Evolutionary conservation across 768 basidiomycete species (phyloP).

Genomic region (Boletus eberwhitei): DNA sequence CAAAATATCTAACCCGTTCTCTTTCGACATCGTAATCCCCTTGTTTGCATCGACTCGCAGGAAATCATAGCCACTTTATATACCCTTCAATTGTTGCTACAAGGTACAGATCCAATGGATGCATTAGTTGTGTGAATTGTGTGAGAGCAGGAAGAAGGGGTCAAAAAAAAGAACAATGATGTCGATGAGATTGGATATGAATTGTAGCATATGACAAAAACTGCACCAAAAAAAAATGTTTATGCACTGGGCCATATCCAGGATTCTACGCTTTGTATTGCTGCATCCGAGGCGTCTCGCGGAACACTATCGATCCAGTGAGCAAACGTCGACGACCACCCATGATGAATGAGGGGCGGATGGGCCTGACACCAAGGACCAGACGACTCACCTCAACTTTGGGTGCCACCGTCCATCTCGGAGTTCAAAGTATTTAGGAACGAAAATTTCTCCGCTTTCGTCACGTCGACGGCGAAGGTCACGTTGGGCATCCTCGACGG

Average conservation of each 20-base stretch:
- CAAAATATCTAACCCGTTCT: slow-evolving; percentile 1
- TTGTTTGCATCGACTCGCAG: slow-evolving; percentile 14
- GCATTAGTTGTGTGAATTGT: slow-evolving; percentile 31
- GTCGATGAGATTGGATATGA: slow-evolving; percentile 20
- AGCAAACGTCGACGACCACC: too few species aligned
- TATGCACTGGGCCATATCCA: slow-evolving; percentile 66
- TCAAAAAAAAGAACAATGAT: slow-evolving; percentile 1
- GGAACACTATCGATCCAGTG: slow-evolving; percentile 51
- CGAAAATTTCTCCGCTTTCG: slow-evolving; percentile 62
- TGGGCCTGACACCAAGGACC: neutral
- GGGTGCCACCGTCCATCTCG: slow-evolving; percentile 80
- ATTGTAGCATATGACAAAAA: slow-evolving; percentile 6
- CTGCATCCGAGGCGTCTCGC: slow-evolving; percentile 56
- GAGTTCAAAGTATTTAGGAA: slow-evolving; percentile 79
- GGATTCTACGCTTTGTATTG: slow-evolving; percentile 60
- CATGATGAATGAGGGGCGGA: neutral
- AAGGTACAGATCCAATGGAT: slow-evolving; percentile 37
- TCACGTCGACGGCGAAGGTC: slow-evolving; percentile 74
- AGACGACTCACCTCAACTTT: slow-evolving; percentile 59
- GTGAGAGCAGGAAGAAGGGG: slow-evolving; percentile 14
- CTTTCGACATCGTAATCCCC: slow-evolving; percentile 4
- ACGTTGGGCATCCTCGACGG: slow-evolving; percentile 89
- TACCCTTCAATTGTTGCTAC: slow-evolving; percentile 39
- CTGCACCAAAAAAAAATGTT: neutral
- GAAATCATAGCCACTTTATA: slow-evolving; percentile 30